Percentiles rank a stretch among this genome's conserved stretches.
Evolutionary conservation across 2,329 filamentous ascomycete species (phyloP).

Genomic region (Aphanoascus verrucosus): DNA sequence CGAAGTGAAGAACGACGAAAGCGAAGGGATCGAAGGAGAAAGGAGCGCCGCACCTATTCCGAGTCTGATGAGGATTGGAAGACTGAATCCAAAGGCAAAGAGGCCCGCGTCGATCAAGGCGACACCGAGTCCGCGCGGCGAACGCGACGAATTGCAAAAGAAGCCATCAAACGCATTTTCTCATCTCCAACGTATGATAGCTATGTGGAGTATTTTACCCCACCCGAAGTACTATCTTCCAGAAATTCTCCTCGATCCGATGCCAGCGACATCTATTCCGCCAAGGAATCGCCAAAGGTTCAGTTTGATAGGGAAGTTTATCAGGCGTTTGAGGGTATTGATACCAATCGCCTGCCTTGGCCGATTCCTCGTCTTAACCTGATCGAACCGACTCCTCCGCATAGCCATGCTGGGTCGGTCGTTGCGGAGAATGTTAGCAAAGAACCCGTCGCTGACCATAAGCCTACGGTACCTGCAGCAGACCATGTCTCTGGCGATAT

Average conservation of each 20-base stretch:
- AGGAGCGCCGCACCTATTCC: neutral
- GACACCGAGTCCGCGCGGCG: neutral
- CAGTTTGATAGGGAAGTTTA: slow-evolving; percentile 17
- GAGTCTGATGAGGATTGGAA: neutral
- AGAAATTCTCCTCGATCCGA: slow-evolving; percentile 21
- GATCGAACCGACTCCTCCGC: slow-evolving; percentile 48
- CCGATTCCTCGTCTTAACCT: slow-evolving; percentile 46
- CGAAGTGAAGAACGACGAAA: slow-evolving; percentile 27
- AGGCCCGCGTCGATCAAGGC: neutral
- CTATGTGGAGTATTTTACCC: slow-evolving; percentile 35
- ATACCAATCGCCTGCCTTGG: slow-evolving; percentile 28
- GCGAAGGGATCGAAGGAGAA: slow-evolving; percentile 10
- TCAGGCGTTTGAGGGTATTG: slow-evolving; percentile 10
- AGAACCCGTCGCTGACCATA: neutral
- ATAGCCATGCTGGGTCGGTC: slow-evolving; percentile 35
- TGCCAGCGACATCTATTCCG: slow-evolving; percentile 6
- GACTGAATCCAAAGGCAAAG: neutral
- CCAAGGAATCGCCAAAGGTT: slow-evolving; percentile 23
- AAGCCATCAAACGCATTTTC: slow-evolving; percentile 22
- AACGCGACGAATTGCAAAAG: slow-evolving; percentile 21
- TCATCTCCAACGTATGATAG: slow-evolving; percentile 32
- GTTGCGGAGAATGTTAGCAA: slow-evolving; percentile 18
- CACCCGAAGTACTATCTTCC: slow-evolving; percentile 32
- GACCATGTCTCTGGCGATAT: neutral
- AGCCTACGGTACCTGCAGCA: neutral